These are phyloP conservation scores for Saussurea involucrata DNA, from an alignment of 129 eudicot species.

Conservation along the genomic window DNA sequence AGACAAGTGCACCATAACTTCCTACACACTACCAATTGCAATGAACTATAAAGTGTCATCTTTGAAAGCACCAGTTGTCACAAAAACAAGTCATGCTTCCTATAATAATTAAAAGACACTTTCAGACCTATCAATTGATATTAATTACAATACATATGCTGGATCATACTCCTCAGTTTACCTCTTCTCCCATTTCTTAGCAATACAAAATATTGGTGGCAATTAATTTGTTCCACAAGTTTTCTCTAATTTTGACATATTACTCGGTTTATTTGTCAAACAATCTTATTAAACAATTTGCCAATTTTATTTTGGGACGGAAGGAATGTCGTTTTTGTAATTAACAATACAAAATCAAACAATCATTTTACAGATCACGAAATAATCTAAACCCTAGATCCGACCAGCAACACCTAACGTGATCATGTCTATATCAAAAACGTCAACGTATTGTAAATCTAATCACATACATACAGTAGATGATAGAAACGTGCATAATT, in stretches of 20 bases:
- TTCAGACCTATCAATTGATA: neutral
- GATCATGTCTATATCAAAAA: conserved; percentile 7
- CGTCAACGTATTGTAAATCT: conserved; percentile 8
- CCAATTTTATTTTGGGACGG: neutral
- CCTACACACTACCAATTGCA: neutral
- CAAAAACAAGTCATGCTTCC: neutral
- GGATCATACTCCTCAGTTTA: neutral
- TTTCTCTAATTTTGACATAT: neutral
- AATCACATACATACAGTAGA: neutral
- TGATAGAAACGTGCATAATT: neutral
- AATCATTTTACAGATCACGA: conserved; percentile 17
- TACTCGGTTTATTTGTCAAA: neutral
- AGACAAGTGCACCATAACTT: neutral
- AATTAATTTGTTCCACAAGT: neutral
- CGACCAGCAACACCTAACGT: neutral
- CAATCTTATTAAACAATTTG: neutral
- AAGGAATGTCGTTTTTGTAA: neutral
- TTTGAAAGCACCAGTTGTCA: neutral
- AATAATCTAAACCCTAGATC: conserved; percentile 33
- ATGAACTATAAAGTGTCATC: neutral
- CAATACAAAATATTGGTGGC: neutral
- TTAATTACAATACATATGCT: neutral
- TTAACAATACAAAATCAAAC: conserved; percentile 6
- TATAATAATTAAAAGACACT: neutral
- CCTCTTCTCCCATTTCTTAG: neutral